A percentile compares a stretch with the other conserved stretches of the same genome.
phyloP scores from a whole-genome alignment of 2,329 filamentous ascomycete species.

The Trichoderma asperellum region DNA sequence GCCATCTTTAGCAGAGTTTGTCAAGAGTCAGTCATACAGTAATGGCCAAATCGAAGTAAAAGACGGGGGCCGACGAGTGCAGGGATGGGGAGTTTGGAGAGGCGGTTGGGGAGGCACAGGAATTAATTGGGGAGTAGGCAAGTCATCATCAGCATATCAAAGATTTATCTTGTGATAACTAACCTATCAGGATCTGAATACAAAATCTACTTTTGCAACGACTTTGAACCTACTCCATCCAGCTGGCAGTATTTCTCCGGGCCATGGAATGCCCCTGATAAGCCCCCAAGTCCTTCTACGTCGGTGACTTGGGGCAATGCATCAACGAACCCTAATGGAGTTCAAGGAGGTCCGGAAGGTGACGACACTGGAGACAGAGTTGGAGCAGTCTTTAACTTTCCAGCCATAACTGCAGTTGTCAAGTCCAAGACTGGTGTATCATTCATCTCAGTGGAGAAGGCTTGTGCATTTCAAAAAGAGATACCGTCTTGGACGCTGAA shows the following conservation, averaged over 20 bases:
- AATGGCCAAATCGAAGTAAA: slow-evolving; percentile 46
- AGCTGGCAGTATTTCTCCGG: slow-evolving; percentile 45
- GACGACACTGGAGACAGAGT: slow-evolving; percentile 56
- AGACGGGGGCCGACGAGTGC: slow-evolving; percentile 46
- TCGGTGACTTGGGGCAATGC: slow-evolving; percentile 47
- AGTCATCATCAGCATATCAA: neutral
- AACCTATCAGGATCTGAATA: slow-evolving; percentile 23
- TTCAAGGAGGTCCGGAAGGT: slow-evolving; percentile 54
- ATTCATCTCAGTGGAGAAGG: slow-evolving; percentile 52
- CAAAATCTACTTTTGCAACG: slow-evolving; percentile 31
- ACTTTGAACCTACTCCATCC: slow-evolving; percentile 31
- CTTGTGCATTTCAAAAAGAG: slow-evolving; percentile 53
- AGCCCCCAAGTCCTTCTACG: slow-evolving; percentile 43
- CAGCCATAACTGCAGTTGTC: slow-evolving; percentile 41
- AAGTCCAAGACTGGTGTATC: slow-evolving; percentile 57
- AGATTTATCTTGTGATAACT: neutral
- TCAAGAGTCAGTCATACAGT: slow-evolving; percentile 47
- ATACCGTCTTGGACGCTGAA: slow-evolving; percentile 49
- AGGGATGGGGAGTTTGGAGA: slow-evolving; percentile 51
- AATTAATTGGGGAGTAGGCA: slow-evolving; percentile 26
- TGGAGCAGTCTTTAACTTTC: slow-evolving; percentile 56
- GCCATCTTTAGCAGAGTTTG: slow-evolving; percentile 43
- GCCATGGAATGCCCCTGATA: slow-evolving; percentile 24
- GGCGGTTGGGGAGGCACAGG: slow-evolving; percentile 26
- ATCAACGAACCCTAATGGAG: slow-evolving; percentile 57